Base-by-base conservation (phyloP, 2,329 filamentous ascomycete genomes). In the Ceratocystis lukuohia region DNA sequence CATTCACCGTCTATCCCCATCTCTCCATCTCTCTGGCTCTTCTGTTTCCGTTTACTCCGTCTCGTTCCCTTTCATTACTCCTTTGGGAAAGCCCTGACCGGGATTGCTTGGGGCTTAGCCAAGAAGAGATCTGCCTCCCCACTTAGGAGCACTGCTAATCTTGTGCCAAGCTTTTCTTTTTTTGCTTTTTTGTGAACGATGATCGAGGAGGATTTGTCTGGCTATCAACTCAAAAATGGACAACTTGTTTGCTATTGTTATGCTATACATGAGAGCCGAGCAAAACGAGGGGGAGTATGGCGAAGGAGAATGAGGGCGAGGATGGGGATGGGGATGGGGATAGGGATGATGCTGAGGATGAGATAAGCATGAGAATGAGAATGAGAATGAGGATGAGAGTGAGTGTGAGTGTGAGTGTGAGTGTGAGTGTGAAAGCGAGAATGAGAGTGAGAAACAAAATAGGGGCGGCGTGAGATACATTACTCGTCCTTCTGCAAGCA, bases 81-180 rank as follows among this genome's bases (percentile, higher is more conserved):
- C 45, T 48, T 48, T 48, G 0, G 50, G n/a, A 8, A 56, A 12
- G 22, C n/a, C 25, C 3, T 25, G 50, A 56, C n/a, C 8, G 3
- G 50, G 25, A 28, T 12, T 56, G 50, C 50, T 56, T 28, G 50
- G 50, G 50, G 50, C 50, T 56, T 56, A 25, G 50, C 50, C 22
- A 56, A 56, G 50, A 56, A 25, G 50, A 56, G 50, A 56, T 56
- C 50, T 56, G 20, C 50, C 22, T 37, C 33, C 50, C 50, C 50
- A 25, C 50, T 28, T 22, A 25, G n/a, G 50, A 56, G 33, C n/a
- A 25, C n/a, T 56, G 50, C n/a, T 25, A 56, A 56, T 56, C 50
- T 56, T 56, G 50, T 25, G 50, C 50, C 50, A 56, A 56, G 50
- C 50, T 56, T 56, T 56, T 56, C 20, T 25, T 12, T 37, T 37